Conservation (phyloP, 2,329 filamentous ascomycete species). For the Samsoniella hepiali region DNA sequence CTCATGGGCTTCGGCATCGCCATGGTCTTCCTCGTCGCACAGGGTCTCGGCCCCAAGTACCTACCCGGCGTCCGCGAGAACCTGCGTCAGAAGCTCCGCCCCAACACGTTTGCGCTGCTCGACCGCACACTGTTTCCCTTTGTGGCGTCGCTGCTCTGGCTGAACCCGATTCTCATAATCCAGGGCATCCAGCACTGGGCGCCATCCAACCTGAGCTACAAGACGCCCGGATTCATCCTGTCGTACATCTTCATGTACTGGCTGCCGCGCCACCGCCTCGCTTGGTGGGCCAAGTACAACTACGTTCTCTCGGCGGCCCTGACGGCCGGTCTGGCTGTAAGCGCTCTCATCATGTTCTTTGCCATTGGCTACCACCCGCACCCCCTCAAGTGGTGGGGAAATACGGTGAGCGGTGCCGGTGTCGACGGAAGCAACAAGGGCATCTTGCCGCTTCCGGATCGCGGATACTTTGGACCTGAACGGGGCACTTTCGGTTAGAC, state of each 20-base stretch:
- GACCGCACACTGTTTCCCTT: conserved; percentile 38
- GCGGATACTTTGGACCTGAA: conserved; percentile 29
- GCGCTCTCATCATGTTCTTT: conserved; percentile 43
- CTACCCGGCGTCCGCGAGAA: conserved; percentile 33
- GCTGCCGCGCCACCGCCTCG: conserved; percentile 35
- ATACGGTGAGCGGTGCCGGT: conserved; percentile 26
- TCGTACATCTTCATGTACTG: conserved; percentile 43
- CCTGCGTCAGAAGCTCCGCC: conserved; percentile 30
- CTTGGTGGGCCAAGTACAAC: conserved; percentile 48
- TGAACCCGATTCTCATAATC: conserved; percentile 41
- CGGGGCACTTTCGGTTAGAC: conserved; percentile 24
- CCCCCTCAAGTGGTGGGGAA: conserved; percentile 44
- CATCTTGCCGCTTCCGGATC: conserved; percentile 24
- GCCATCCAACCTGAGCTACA: conserved; percentile 41
- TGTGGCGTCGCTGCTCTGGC: conserved; percentile 38
- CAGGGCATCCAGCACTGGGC: conserved; percentile 44
- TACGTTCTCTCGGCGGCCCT: conserved; percentile 43
- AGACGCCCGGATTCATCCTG: conserved; percentile 41
- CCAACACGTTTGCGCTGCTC: conserved; percentile 32
- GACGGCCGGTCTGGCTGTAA: conserved; percentile 41
- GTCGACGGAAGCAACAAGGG: conserved; percentile 25
- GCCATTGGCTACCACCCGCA: conserved; percentile 37
- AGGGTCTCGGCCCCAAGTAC: conserved; percentile 35
- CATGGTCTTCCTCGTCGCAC: conserved; percentile 34
- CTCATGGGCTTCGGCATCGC: conserved; percentile 38